These are phyloP conservation scores for Salicornia ramosissima DNA, from an alignment of 148 eudicot genomes.

Conservation along the genomic window DNA sequence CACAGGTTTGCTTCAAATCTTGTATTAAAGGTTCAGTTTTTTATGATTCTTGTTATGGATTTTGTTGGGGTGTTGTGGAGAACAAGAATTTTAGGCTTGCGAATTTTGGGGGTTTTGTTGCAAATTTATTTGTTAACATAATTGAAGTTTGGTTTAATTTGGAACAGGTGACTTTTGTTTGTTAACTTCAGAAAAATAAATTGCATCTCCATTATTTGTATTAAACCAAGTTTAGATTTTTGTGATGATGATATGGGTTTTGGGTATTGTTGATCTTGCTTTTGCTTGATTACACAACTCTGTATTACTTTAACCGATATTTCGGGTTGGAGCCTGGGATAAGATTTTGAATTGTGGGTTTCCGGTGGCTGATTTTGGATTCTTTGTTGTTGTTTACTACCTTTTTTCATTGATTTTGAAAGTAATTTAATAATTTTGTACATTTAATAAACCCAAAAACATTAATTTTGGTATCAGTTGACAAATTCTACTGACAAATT, in stretches of 20 bases:
- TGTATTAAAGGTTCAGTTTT: neutral
- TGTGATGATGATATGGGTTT: neutral
- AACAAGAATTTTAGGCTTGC: neutral
- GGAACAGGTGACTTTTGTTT: neutral
- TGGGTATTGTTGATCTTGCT: neutral
- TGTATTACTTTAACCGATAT: neutral
- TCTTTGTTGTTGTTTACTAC: too few relatives aligned
- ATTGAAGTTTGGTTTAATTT: neutral
- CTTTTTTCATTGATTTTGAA: too few relatives aligned
- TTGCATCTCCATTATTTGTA: neutral
- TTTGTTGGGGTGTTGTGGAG: neutral
- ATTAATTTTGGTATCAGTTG: too few relatives aligned
- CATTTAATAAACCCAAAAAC: too few relatives aligned
- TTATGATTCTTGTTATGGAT: neutral
- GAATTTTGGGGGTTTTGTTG: neutral
- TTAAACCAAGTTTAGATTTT: neutral
- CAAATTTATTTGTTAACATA: neutral
- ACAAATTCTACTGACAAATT: too few relatives aligned
- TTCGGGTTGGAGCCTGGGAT: too few relatives aligned
- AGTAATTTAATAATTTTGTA: too few relatives aligned
- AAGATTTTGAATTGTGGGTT: neutral
- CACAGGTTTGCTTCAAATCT: constrained; percentile 44
- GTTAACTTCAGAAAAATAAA: neutral
- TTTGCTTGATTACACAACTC: neutral
- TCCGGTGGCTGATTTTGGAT: neutral